Percentiles rank a stretch among this genome's conserved stretches.
Conservation (phyloP, 495 filamentous ascomycete genomes). For the Neurospora intermedia region DNA sequence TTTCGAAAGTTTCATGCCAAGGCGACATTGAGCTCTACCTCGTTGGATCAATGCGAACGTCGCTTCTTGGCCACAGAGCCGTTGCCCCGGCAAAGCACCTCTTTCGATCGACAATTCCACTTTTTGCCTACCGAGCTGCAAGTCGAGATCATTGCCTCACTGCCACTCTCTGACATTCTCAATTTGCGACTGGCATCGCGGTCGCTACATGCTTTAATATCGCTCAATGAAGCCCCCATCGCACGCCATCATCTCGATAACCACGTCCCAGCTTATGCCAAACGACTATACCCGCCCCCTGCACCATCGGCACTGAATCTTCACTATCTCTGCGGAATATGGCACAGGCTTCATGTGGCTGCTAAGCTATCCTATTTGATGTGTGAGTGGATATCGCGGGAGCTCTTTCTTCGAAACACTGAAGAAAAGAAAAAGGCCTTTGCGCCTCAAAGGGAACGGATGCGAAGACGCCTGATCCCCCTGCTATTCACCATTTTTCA, state of each 20-base stretch:
- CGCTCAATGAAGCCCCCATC: conserved; percentile 44
- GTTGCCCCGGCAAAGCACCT: conserved; percentile 12
- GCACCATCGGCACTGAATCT: conserved; percentile 34
- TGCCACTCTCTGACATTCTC: conserved; percentile 43
- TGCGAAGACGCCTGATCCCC: conserved; percentile 45
- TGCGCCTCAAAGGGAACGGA: conserved; percentile 42
- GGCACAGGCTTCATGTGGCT: conserved; percentile 47
- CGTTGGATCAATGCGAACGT: conserved; percentile 8
- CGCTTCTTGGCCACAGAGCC: conserved; percentile 14
- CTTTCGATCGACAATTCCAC: conserved; percentile 41
- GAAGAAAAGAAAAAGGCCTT: conserved; percentile 38
- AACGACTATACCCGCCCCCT: conserved; percentile 39
- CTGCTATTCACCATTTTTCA: conserved; percentile 46
- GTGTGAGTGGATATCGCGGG: conserved; percentile 45
- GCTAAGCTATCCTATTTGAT: conserved; percentile 43
- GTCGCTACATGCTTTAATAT: conserved; percentile 42
- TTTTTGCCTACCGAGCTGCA: conserved; percentile 44
- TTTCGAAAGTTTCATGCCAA: conserved; percentile 21
- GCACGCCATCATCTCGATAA: conserved; percentile 45
- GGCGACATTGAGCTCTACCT: not conserved
- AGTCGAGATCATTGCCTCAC: conserved; percentile 43
- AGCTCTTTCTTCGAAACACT: conserved; percentile 42
- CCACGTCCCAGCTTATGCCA: conserved; percentile 41
- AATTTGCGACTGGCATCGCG: conserved; percentile 42
- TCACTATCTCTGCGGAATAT: conserved; percentile 47